Percentiles rank a stretch among this genome's conserved stretches.
Evolutionary conservation across 2,329 filamentous ascomycete species (phyloP).

Genomic region (Aspergillus sp.): DNA sequence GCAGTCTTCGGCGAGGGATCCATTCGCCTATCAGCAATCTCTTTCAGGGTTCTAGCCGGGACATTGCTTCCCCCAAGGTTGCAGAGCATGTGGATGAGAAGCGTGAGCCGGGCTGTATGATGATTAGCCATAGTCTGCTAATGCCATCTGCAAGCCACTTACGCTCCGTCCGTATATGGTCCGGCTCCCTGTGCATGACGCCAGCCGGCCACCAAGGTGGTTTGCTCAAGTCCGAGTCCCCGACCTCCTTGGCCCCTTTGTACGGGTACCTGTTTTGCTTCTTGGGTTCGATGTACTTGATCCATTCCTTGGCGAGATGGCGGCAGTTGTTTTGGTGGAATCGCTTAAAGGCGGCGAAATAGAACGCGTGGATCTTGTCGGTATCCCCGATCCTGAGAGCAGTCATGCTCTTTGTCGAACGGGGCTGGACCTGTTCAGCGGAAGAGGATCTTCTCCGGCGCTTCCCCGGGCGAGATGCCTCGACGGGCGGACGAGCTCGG

Average conservation of each 20-base stretch:
- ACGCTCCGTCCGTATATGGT: constrained; percentile 40
- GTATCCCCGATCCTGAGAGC: constrained; percentile 30
- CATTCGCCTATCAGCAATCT: constrained; percentile 31
- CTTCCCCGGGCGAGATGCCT: neutral
- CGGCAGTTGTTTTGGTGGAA: constrained; percentile 40
- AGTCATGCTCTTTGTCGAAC: constrained; percentile 17
- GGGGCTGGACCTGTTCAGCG: constrained; percentile 13
- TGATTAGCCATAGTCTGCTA: neutral
- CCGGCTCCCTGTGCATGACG: constrained; percentile 41
- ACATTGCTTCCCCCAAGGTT: constrained; percentile 26
- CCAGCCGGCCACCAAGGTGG: constrained; percentile 37
- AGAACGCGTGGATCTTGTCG: constrained; percentile 30
- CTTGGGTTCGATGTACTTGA: constrained; percentile 38
- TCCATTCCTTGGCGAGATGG: constrained; percentile 37
- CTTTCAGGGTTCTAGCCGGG: constrained; percentile 31
- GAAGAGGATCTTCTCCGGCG: neutral
- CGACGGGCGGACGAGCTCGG: no score
- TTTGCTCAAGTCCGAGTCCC: constrained; percentile 37
- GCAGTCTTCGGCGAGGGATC: constrained; percentile 27
- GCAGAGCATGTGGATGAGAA: constrained; percentile 33
- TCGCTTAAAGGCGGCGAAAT: constrained; percentile 31
- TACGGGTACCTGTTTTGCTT: constrained; percentile 42
- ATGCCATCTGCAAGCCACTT: constrained; percentile 10
- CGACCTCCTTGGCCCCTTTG: constrained; percentile 36
- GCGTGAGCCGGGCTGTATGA: constrained; percentile 24